Conservation (phyloP, 768 basidiomycete species). For the Russula virescens region DNA sequence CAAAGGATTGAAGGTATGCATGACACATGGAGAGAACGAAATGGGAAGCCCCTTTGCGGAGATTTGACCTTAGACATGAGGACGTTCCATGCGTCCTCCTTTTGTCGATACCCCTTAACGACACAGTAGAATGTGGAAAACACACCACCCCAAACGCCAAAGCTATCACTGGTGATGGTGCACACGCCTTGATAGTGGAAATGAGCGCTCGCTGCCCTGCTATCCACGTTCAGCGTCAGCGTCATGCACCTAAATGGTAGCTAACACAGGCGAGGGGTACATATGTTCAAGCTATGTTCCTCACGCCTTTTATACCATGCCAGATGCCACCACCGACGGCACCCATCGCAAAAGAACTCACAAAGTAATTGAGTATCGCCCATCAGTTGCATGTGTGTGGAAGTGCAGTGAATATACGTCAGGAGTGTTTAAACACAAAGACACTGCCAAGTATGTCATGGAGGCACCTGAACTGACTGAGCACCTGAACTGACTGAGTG, state of each 20-base stretch:
- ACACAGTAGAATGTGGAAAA: slow-evolving; percentile 99
- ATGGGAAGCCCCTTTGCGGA: background rate
- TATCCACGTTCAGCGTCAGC: slow-evolving; percentile 1
- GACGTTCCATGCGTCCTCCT: slow-evolving; percentile 98
- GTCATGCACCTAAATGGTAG: background rate
- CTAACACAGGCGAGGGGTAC: background rate
- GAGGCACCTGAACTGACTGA: too few relatives aligned
- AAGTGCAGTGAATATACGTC: slow-evolving; percentile 7
- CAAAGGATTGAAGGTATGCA: background rate
- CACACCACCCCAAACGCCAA: slow-evolving; percentile 95
- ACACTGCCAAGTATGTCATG: too few relatives aligned
- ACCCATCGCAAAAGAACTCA: slow-evolving; percentile 97
- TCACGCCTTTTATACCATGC: slow-evolving; percentile 97
- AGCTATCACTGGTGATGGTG: slow-evolving; percentile 96
- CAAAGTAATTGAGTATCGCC: slow-evolving; percentile 98
- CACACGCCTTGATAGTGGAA: slow-evolving; percentile 95
- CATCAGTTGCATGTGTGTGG: slow-evolving; percentile 71
- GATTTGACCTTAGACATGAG: background rate
- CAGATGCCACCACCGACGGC: slow-evolving; percentile 96
- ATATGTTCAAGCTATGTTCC: slow-evolving; percentile 89
- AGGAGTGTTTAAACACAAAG: background rate
- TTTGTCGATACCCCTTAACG: slow-evolving; percentile 93
- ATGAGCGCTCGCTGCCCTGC: slow-evolving; percentile 91
- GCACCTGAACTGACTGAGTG: too few relatives aligned
- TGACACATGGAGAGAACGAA: background rate